Evolutionary conservation across 148 eudicot genomes (phyloP).

Genomic region (Spergularia bocconei): DNA sequence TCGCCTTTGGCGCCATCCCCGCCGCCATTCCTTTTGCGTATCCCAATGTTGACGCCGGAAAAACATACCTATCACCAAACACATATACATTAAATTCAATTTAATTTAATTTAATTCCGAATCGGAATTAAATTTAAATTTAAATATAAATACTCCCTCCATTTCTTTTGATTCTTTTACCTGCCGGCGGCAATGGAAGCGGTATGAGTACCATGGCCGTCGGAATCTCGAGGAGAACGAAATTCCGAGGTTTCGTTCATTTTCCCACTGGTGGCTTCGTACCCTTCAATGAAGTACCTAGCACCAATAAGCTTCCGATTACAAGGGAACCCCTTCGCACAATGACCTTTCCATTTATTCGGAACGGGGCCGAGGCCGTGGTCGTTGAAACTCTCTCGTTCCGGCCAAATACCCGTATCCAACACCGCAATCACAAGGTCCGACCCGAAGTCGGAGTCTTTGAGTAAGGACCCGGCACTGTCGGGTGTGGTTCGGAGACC

Average conservation of each 20-base stretch:
- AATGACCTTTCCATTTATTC: slow-evolving; percentile 65
- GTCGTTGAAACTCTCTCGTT: slow-evolving; percentile 74
- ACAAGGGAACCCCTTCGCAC: slow-evolving; percentile 53
- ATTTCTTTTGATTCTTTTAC: neutral
- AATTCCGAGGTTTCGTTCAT: slow-evolving; percentile 63
- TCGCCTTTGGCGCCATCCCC: slow-evolving; percentile 93
- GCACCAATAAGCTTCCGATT: slow-evolving; percentile 84
- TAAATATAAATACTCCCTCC: too few relatives aligned
- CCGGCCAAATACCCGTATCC: slow-evolving; percentile 94
- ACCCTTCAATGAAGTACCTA: slow-evolving; percentile 54
- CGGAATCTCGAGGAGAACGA: slow-evolving; percentile 70
- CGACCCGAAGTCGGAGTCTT: slow-evolving; percentile 91
- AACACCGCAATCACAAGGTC: slow-evolving; percentile 82
- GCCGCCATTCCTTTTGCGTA: slow-evolving; percentile 88
- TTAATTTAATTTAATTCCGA: too few relatives aligned
- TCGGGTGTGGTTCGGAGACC: slow-evolving; percentile 45
- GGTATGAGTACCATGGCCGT: slow-evolving; percentile 97
- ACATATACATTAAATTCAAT: too few relatives aligned
- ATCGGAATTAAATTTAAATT: too few relatives aligned
- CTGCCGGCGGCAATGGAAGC: slow-evolving; percentile 96
- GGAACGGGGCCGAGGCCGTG: slow-evolving; percentile 49
- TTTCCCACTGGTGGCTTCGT: slow-evolving; percentile 73
- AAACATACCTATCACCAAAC: slow-evolving; percentile 64
- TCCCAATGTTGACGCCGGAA: slow-evolving; percentile 72
- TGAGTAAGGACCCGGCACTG: slow-evolving; percentile 41